phyloP scores from a whole-genome alignment of 306 rosid genomes.

The Casuarina glauca region DNA sequence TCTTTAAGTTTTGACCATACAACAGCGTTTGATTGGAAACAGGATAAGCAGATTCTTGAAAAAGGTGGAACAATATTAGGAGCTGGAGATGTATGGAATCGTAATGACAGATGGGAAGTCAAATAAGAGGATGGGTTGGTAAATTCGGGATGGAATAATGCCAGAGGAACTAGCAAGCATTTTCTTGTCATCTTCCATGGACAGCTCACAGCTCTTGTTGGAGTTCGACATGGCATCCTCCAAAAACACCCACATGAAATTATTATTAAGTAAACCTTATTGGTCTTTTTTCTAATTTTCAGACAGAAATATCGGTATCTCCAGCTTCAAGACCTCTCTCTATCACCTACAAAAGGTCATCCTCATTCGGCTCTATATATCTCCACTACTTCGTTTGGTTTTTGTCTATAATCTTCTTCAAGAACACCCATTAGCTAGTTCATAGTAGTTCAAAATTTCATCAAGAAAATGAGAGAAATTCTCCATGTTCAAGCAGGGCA shows the following conservation, averaged over 20 bases:
- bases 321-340: constrained; percentile 16
- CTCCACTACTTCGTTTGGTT: neutral
- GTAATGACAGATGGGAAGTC: constrained; percentile 48
- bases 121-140: constrained; percentile 53
- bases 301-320: constrained; percentile 20
- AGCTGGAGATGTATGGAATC: constrained; percentile 18
- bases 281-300: constrained; percentile 14
- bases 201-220: constrained; percentile 67
- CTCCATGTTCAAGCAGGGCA: constrained; percentile 90
- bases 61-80: constrained; percentile 20
- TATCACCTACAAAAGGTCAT: constrained; percentile 49
- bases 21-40: neutral
- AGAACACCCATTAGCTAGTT: constrained; percentile 7
- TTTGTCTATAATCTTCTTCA: neutral
- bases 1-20: neutral
- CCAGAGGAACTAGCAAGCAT: constrained; percentile 43
- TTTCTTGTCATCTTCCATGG: constrained; percentile 66
- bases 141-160: constrained; percentile 34
- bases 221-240: constrained; percentile 62
- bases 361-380: constrained; percentile 10
- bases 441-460: neutral
- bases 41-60: constrained; percentile 14
- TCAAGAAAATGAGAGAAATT: constrained; percentile 78
- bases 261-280: constrained; percentile 47
- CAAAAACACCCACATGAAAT: constrained; percentile 72